phyloP scores from a whole-genome alignment of 2,329 filamentous ascomycete genomes.

The Salinomyces thailandicus region DNA sequence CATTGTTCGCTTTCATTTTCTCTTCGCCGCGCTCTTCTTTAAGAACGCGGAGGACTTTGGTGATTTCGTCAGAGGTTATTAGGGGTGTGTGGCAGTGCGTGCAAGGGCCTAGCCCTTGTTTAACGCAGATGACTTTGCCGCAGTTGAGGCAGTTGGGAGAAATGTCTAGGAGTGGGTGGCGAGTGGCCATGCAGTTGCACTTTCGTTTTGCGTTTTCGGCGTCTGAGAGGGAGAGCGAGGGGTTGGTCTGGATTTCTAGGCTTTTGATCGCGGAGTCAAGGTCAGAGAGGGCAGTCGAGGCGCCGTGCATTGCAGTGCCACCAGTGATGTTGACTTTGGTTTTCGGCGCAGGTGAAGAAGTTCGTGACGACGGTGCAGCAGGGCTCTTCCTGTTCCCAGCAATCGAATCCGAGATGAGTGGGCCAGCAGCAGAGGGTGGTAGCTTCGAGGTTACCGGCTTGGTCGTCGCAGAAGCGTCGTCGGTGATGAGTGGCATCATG shows the following conservation, averaged over 20 bases:
- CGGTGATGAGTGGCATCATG: constrained; percentile 33
- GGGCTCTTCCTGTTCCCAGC: constrained; percentile 38
- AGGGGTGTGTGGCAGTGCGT: constrained; percentile 76
- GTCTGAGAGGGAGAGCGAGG: constrained; percentile 41
- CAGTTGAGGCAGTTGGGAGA: constrained; percentile 88
- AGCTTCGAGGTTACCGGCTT: constrained; percentile 38
- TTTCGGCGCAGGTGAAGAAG: constrained; percentile 42
- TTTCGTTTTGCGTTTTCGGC: constrained; percentile 50
- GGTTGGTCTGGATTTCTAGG: constrained; percentile 87
- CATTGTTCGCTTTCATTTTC: constrained; percentile 71
- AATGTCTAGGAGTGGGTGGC: constrained; percentile 79
- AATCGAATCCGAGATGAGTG: constrained; percentile 65
- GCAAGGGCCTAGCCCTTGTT: constrained; percentile 87
- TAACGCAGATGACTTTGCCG: constrained; percentile 89
- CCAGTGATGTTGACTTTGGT: constrained; percentile 65
- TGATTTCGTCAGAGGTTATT: constrained; percentile 61
- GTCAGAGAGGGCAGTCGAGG: constrained; percentile 60
- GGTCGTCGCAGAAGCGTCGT: constrained; percentile 35
- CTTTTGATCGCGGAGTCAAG: constrained; percentile 70
- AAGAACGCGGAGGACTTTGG: constrained; percentile 74
- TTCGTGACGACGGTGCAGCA: constrained; percentile 36
- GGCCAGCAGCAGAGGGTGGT: constrained; percentile 61
- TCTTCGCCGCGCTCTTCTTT: constrained; percentile 78
- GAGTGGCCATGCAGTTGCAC: constrained; percentile 79
- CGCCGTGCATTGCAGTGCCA: constrained; percentile 71